phyloP scores from a whole-genome alignment of 2,329 filamentous ascomycete genomes.

The Phialophora expanda region DNA sequence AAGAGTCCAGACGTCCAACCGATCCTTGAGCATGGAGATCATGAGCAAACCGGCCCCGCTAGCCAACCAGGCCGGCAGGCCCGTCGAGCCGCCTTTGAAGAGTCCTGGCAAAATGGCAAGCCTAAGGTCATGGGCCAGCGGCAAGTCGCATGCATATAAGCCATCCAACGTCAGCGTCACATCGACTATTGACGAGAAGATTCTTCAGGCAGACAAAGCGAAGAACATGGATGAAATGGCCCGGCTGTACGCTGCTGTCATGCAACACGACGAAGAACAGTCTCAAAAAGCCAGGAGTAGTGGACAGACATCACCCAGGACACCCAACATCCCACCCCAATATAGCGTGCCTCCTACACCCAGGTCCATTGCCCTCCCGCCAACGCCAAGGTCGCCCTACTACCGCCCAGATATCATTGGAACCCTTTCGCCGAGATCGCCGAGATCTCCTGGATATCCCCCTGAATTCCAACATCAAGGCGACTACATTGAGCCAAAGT shows the following conservation, averaged over 20 bases:
- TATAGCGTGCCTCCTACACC: conserved; percentile 41
- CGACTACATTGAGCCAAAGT: conserved; percentile 15
- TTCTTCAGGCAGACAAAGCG: conserved; percentile 74
- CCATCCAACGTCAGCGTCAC: conserved; percentile 65
- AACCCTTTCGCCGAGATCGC: conserved; percentile 28
- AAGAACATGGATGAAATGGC: conserved; percentile 84
- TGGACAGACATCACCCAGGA: conserved; percentile 33
- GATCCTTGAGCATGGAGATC: conserved; percentile 62
- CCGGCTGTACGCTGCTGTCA: conserved; percentile 86
- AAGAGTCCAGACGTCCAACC: conserved; percentile 58
- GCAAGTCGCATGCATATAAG: conserved; percentile 46
- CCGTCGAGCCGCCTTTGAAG: conserved; percentile 36
- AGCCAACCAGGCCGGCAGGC: conserved; percentile 26
- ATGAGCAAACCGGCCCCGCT: conserved; percentile 50
- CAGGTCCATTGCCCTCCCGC: conserved; percentile 33
- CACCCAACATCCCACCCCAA: conserved; percentile 31
- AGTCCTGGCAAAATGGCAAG: conserved; percentile 47
- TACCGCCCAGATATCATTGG: conserved; percentile 21
- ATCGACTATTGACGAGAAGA: conserved; percentile 72
- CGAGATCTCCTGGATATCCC: conserved; percentile 35
- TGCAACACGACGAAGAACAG: conserved; percentile 76
- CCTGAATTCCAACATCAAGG: conserved; percentile 43
- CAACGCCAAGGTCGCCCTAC: conserved; percentile 29
- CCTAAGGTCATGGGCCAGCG: conserved; percentile 49
- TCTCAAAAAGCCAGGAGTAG: conserved; percentile 30